Evolutionary conservation across 768 basidiomycete genomes (phyloP).

Genomic region (Mycena metata): DNA sequence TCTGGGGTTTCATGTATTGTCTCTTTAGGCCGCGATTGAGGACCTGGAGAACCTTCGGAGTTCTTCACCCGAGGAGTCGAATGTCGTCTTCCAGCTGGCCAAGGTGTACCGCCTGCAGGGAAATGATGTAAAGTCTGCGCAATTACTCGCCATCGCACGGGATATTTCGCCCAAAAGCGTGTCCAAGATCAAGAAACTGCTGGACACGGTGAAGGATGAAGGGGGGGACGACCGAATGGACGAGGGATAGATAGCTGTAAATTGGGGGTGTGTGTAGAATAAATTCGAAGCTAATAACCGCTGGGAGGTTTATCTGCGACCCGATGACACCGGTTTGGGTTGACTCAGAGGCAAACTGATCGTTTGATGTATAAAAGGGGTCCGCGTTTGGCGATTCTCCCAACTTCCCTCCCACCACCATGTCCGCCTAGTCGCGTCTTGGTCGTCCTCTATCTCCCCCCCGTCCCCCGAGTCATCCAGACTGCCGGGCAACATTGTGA

Average conservation of each 20-base stretch:
- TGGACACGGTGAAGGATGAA: conserved; percentile 78
- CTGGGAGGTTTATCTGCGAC: conserved; percentile 35
- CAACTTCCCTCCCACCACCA: conserved; percentile 49
- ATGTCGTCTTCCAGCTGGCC: conserved; percentile 96
- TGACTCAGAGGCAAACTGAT: conserved; percentile 35
- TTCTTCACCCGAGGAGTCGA: conserved; percentile 94
- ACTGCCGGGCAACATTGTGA: conserved; percentile 51
- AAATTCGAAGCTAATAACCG: conserved; percentile 21
- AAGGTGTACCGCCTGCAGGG: conserved; percentile 90
- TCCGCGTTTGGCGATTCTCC: conserved; percentile 7
- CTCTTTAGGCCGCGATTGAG: conserved; percentile 78
- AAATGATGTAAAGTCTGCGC: conserved; percentile 82
- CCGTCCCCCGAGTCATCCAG: conserved; percentile 53
- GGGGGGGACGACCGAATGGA: conserved; percentile 78
- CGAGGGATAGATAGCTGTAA: conserved; percentile 65
- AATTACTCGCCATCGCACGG: conserved; percentile 89
- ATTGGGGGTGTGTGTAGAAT: conserved; percentile 18
- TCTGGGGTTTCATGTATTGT: conserved; percentile 42
- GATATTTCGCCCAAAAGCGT: conserved; percentile 95
- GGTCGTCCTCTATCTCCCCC: conserved; percentile 50
- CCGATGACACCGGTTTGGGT: conserved; percentile 39
- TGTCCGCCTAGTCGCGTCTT: conserved; percentile 58
- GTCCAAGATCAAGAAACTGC: conserved; percentile 84
- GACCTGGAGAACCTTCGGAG: conserved; percentile 87
- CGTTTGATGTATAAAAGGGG: conserved; percentile 46